Evolutionary conservation across 805 yeast species (phyloP).

Genomic region (Lipomyces sp.): DNA sequence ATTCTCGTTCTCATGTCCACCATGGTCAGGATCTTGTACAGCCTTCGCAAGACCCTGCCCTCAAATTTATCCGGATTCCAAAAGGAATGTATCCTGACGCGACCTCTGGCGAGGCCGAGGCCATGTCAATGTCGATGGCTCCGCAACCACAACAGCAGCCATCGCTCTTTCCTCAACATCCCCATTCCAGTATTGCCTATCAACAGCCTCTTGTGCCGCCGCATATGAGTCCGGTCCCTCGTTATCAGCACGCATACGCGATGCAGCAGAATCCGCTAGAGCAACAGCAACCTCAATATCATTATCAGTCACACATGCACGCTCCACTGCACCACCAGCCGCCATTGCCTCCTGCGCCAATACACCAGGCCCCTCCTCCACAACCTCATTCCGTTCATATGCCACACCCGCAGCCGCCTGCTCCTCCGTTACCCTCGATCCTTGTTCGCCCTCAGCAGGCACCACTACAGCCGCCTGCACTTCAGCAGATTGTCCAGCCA

Average conservation of each 20-base stretch:
- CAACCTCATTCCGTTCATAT: conserved; percentile 7
- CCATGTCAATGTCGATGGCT: conserved; percentile 16
- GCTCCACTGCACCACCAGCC: conserved; percentile 19
- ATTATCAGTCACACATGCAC: background rate
- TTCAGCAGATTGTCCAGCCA: conserved; percentile 25
- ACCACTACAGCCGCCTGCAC: conserved; percentile 23
- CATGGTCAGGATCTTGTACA: conserved; percentile 44
- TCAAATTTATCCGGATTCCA: conserved; percentile 47
- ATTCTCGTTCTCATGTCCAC: conserved; percentile 44
- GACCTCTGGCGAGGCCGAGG: conserved; percentile 32
- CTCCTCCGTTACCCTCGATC: conserved; percentile 13
- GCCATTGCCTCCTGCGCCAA: conserved; percentile 18
- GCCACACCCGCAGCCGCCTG: conserved; percentile 27
- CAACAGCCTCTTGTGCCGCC: conserved; percentile 16
- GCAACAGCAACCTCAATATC: conserved; percentile 18
- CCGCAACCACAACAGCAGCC: conserved; percentile 15
- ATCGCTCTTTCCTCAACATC: conserved; percentile 7
- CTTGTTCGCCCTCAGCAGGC: conserved; percentile 18
- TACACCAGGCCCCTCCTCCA: conserved; percentile 11
- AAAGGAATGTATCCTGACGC: conserved; percentile 49
- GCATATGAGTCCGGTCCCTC: conserved; percentile 7
- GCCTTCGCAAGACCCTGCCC: conserved; percentile 54
- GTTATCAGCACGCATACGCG: conserved; percentile 15
- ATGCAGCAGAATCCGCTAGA: conserved; percentile 21
- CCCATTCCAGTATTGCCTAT: conserved; percentile 8